A percentile compares a stretch with the other conserved stretches of the same genome.
Conservation (phyloP, 106 monocot genomes). For the Acorus gramineus region DNA sequence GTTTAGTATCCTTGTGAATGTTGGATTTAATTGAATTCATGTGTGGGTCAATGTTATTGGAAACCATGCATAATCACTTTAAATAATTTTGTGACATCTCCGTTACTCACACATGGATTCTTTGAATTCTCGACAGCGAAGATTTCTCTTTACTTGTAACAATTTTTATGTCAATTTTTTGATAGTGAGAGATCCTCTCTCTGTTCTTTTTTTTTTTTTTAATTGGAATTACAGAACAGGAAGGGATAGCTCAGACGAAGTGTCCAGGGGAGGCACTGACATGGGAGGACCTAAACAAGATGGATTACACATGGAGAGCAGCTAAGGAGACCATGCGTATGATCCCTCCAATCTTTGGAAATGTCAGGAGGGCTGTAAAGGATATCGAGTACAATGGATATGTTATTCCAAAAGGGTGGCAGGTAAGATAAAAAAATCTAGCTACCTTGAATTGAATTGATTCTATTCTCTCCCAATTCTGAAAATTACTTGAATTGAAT, state of each 20-base stretch:
- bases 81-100: too few relatives aligned
- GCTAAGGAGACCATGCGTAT: conserved; percentile 28
- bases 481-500: neutral
- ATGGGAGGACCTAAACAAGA: conserved; percentile 29
- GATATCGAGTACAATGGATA: conserved; percentile 25
- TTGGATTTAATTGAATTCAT: too few relatives aligned
- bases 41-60: too few relatives aligned
- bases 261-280: conserved; percentile 16
- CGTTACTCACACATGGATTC: too few relatives aligned
- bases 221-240: conserved; percentile 17
- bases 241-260: conserved; percentile 26
- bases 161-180: too few relatives aligned
- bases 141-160: too few relatives aligned
- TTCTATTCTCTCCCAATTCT: neutral
- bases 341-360: conserved; percentile 28
- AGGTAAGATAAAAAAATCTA: conserved; percentile 1
- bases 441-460: neutral
- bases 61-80: too few relatives aligned
- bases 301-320: conserved; percentile 34
- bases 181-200: neutral
- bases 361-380: conserved; percentile 14
- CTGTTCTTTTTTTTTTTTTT: neutral
- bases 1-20: too few relatives aligned
- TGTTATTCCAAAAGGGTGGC: conserved; percentile 38
- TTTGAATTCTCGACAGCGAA: too few relatives aligned